Evolutionary conservation across 495 filamentous ascomycete genomes (phyloP), one percentile per base, ranked within the genome.

Genomic region (Annulohypoxylon maeteangense): DNA sequence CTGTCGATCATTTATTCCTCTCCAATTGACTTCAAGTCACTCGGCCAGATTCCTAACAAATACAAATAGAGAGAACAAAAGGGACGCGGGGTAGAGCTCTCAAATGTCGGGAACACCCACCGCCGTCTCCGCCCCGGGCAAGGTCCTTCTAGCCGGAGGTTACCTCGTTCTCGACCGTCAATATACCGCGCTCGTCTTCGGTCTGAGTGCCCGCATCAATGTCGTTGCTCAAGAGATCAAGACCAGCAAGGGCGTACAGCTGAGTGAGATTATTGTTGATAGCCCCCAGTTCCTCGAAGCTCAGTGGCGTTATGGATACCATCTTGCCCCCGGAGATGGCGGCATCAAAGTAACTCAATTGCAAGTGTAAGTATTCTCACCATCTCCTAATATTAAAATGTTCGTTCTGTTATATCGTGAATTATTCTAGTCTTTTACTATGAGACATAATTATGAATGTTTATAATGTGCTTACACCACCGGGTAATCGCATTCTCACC

Each of bases 131-230:
- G 94, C 96, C 1, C 95, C 95, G 22, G 95, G 95, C 54, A 99
- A 99, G 82, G 96, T 99, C 45, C 86, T 99, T 48, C 86, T 99
- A 14, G 93, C 94, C 53, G 95, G 95, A 40, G 95, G 95, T 44
- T 99, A 98, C 76, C 89, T 99, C 11, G 93, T 98, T 7, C 90
- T 99, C 22, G 96, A 98, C 81, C 89, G 91, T 55, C 83, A 86
- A 40, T 94, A 97, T 75, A 94, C 92, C 1, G 96, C 90, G 8
- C 88, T 97, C 16, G 95, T 98, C 6, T 97, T 98, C 78, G 95
- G 93, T 14, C 91, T 99, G 56, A 92, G 94, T 80, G 95, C 95
- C 54, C 88, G 95, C 62, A 97, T 99, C 70, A 94, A 98, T 79
- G 89, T 93, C 57, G 80, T 93, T 67, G 91, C 95, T 18, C 86